Evolutionary conservation across 2,329 filamentous ascomycete species (phyloP).

Genomic region (Nemania diffusa): DNA sequence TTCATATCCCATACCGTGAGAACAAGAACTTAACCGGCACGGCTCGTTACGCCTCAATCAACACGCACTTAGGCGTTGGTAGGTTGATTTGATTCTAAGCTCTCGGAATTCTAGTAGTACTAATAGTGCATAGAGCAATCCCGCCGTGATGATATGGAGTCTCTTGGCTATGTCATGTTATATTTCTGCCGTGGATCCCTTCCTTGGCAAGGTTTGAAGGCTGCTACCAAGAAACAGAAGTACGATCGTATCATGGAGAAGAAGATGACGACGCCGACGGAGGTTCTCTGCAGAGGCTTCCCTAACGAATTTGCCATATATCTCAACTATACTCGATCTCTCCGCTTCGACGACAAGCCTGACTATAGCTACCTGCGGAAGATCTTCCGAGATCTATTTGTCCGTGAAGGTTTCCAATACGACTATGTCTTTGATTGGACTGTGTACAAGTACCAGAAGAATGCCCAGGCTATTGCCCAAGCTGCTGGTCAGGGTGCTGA

Average conservation of each 20-base stretch:
- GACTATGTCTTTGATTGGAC: constrained; percentile 99
- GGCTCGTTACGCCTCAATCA: constrained; percentile 97
- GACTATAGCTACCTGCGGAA: constrained; percentile 99
- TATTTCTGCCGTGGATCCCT: constrained; percentile 99
- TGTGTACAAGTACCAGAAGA: constrained; percentile 99
- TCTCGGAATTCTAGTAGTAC: constrained; percentile 9
- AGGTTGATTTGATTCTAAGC: constrained; percentile 51
- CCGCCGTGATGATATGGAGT: constrained; percentile 99
- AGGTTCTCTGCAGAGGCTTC: constrained; percentile 98
- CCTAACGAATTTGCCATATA: constrained; percentile 99
- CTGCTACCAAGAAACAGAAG: constrained; percentile 99
- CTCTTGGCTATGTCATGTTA: constrained; percentile 98
- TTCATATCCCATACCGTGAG: constrained; percentile 99
- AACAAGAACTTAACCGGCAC: constrained; percentile 99
- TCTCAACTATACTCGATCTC: constrained; percentile 97
- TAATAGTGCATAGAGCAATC: constrained; percentile 80
- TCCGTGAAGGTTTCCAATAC: constrained; percentile 99
- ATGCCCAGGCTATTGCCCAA: constrained; percentile 92
- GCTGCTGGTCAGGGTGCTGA: constrained; percentile 77
- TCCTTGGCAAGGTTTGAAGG: constrained; percentile 98
- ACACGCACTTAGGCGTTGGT: constrained; percentile 96
- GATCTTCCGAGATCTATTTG: constrained; percentile 99
- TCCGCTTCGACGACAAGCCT: constrained; percentile 99
- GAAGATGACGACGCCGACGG: constrained; percentile 99
- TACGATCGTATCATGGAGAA: constrained; percentile 99